A percentile compares a stretch with the other conserved stretches of the same genome.
phyloP scores from a whole-genome alignment of 1,284 basidiomycete species.

The Mycosarcoma mackinlayi region DNA sequence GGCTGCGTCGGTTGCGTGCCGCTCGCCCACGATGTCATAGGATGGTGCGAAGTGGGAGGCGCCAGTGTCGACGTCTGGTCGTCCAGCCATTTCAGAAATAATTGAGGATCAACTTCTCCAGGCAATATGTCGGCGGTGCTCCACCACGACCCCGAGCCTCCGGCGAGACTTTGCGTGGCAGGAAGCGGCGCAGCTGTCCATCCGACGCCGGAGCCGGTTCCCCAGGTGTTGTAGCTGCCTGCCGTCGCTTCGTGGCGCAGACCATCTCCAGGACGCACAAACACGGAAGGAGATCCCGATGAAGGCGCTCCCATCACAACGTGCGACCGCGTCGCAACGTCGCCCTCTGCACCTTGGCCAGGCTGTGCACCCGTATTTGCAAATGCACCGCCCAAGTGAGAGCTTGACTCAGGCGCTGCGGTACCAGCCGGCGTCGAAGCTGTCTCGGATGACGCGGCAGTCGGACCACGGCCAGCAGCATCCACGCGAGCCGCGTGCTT shows the following conservation, averaged over 20 bases:
- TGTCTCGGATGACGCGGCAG: neutral
- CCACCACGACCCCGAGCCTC: slow-evolving; percentile 42
- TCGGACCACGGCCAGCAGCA: neutral
- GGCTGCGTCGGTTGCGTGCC: slow-evolving; percentile 4
- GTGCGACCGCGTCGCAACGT: neutral
- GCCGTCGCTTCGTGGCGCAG: neutral
- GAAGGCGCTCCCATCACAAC: slow-evolving; percentile 3
- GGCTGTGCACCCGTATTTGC: neutral
- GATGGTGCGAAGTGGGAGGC: slow-evolving; percentile 41
- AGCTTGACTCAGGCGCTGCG: neutral
- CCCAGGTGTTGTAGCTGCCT: neutral
- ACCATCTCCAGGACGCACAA: slow-evolving; percentile 1
- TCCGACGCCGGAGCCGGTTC: slow-evolving; percentile 1
- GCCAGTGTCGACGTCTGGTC: slow-evolving; percentile 44
- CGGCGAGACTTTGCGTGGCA: slow-evolving; percentile 14
- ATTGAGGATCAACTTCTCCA: slow-evolving; percentile 49
- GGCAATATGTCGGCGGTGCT: slow-evolving; percentile 45
- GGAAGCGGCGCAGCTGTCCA: slow-evolving; percentile 12
- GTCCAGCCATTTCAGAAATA: slow-evolving; percentile 50
- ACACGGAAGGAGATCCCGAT: slow-evolving; percentile 1
- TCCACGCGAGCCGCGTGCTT: neutral
- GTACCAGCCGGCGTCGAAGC: neutral
- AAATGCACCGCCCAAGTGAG: neutral
- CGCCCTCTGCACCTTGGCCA: neutral
- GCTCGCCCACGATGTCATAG: slow-evolving; percentile 39